Evolutionary conservation across 129 eudicot genomes (phyloP).

Genomic region (Saposhnikovia divaricata): DNA sequence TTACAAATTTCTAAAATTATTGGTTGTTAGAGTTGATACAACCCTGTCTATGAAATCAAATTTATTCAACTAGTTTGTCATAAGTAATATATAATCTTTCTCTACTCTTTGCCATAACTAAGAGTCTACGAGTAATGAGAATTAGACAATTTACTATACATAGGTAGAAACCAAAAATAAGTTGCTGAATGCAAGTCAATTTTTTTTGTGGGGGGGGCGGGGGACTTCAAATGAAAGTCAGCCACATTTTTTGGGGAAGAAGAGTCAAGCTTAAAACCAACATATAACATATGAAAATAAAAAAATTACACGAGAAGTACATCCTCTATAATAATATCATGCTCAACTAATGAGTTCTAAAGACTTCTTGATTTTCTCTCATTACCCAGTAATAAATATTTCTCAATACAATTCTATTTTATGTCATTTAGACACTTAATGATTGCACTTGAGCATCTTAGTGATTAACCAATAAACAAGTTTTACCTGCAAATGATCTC

Average conservation of each 20-base stretch:
- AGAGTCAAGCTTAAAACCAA: constrained; percentile 4
- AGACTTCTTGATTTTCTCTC: neutral
- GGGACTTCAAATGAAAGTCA: neutral
- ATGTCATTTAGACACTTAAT: neutral
- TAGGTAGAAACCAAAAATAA: neutral
- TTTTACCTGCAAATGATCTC: constrained; percentile 96
- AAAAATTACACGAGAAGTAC: neutral
- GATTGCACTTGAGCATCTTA: neutral
- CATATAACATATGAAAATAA: neutral
- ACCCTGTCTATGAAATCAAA: neutral
- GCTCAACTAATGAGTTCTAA: neutral
- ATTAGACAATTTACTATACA: neutral
- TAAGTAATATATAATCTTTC: neutral
- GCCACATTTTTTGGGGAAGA: neutral
- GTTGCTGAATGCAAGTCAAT: too few species aligned
- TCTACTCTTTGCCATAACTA: neutral
- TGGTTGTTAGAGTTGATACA: neutral
- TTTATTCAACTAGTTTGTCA: neutral
- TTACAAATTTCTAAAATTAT: neutral
- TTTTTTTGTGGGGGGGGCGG: too few species aligned
- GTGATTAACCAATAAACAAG: constrained; percentile 7
- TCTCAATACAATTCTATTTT: neutral
- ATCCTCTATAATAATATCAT: neutral
- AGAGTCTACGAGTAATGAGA: neutral
- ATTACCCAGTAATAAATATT: neutral